Evolutionary conservation across 768 basidiomycete genomes (phyloP), one percentile per base, ranked within the genome.

Genomic region (Kwoniella sp.): DNA sequence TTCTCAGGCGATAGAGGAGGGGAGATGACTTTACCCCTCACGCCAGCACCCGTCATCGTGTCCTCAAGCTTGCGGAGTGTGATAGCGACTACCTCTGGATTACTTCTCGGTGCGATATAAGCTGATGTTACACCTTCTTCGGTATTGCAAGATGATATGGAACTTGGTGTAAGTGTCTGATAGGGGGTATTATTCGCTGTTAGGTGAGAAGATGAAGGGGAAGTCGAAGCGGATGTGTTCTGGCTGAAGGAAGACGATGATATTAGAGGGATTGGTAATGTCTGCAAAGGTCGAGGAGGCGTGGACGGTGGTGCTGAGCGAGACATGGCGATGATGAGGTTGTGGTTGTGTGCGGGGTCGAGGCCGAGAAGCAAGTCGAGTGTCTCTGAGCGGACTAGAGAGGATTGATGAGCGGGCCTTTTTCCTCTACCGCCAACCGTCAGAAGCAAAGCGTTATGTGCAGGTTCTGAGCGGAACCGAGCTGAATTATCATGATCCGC

Each of bases 1-100:
- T 44, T 44, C 22, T 59, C 60, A 13, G 60, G 49, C 13, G 33
- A 33, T 19, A 52, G 37, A 61, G 47, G 58, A 8, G 47, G 47
- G 24, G 58, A 50, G 6, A 59, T 59, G 17, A 48, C 48, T 36
- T 50, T 59, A 19, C 50, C 40, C 49, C 49, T 33, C 19, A 59
- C 33, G 17, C 47, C 29, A 17, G 40, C 8, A 15, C 57, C 36
- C 2, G 46, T 46, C 55, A 57, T 57, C 26, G 27, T 57, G 15
- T 57, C 55, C 17, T 44, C 40, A 6, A 44, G 40, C 40, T 44
- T 44, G 40, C 40, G 40, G 27, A 44, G 55, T 25, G 55, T 57
- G n/a, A 57, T 22, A 9, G 17, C 40, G 17, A 61, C 33, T 22
- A 61, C 30, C 22, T 61, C 60, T 10, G 60, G 26, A 21, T 37